Base-by-base conservation (phyloP, 2,329 filamentous ascomycete species). In the Colletotrichum abscissum region DNA sequence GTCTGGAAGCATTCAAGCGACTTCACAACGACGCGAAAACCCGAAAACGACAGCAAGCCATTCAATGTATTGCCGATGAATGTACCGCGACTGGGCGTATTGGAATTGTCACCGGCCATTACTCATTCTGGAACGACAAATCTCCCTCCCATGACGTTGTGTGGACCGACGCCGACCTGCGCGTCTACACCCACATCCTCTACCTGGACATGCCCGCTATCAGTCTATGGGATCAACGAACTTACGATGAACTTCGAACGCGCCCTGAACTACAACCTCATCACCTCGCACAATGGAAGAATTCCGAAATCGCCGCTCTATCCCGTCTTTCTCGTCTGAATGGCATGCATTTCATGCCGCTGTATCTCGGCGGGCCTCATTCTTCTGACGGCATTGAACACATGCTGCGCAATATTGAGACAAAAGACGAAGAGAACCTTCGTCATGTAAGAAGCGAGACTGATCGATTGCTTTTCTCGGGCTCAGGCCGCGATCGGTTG, bases 181-280 rank as follows among this genome's bases (percentile, higher is more conserved):
- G 81, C 0, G 83, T 79, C 0, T 92, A 85, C 77, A 90, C 88
- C 0, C 89, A 92, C 75, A 88, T 93, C 16, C 56, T 92, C 14
- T 92, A 92, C 76, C 76, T 92, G 33, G 79, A 88, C 56, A 76
- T 84, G 1, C 75, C 82, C 1, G 74, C 82, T 0, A 76, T 83
- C 1, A 28, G 78, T 0, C 78, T 91, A 19, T 72, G 73, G 1
- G 64, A 84, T 55, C 84, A 81, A 22, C 81, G 83, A n/a, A 46
- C 35, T 0, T 63, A 79, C 0, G 88, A 91, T 74, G 76, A 24
- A 1, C 35, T 69, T 16, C 83, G 82, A 72, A 52, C 11, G 7
- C 86, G 88, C 1, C 75, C 2, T 22, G 3, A 33, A 76, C 12
- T 83, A 8, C 26, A 86, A 0, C 52, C 79, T 0, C 62, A 74